These are phyloP conservation scores for Colletotrichum navitas DNA, from an alignment of 2,329 filamentous ascomycete genomes.

Conservation along the genomic window DNA sequence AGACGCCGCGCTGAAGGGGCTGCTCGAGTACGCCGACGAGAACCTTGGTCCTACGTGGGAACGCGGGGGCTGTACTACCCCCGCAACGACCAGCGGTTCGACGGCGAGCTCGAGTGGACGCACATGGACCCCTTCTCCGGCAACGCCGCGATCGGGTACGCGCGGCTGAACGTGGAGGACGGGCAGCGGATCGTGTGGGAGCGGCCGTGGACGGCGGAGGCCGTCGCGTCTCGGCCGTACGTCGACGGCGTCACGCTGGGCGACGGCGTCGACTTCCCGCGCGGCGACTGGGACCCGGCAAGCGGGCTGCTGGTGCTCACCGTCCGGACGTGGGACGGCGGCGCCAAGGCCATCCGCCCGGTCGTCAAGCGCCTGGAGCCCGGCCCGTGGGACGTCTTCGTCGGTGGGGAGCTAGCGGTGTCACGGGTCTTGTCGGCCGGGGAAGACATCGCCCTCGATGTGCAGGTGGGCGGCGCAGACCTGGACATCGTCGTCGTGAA, in stretches of 20 bases:
- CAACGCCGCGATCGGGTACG: conserved; percentile 53
- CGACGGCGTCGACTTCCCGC: conserved; percentile 16
- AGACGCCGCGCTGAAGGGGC: conserved; percentile 35
- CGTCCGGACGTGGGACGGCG: conserved; percentile 14
- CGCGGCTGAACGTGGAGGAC: conserved; percentile 52
- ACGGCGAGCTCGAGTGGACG: conserved; percentile 46
- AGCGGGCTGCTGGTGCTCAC: conserved; percentile 1
- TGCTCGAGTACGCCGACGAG: conserved; percentile 49
- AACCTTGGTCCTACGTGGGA: conserved; percentile 49
- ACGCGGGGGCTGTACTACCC: conserved; percentile 53
- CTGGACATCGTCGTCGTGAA: too few relatives aligned
- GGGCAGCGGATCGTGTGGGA: conserved; percentile 54
- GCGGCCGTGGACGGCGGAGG: conserved; percentile 47
- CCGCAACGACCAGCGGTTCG: conserved; percentile 44
- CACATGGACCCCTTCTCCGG: conserved; percentile 53
- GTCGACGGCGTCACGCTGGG: neutral
- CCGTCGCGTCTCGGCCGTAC: conserved; percentile 23
- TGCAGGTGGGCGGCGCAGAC: neutral
- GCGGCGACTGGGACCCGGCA: conserved; percentile 9
- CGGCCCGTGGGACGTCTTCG: neutral
- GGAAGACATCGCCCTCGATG: neutral
- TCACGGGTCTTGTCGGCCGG: neutral
- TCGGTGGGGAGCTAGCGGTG: neutral
- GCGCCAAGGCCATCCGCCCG: too few relatives aligned
- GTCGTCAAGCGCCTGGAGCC: neutral